Conservation (phyloP, 768 basidiomycete species). For the Brasilioporus rufonigricans region DNA sequence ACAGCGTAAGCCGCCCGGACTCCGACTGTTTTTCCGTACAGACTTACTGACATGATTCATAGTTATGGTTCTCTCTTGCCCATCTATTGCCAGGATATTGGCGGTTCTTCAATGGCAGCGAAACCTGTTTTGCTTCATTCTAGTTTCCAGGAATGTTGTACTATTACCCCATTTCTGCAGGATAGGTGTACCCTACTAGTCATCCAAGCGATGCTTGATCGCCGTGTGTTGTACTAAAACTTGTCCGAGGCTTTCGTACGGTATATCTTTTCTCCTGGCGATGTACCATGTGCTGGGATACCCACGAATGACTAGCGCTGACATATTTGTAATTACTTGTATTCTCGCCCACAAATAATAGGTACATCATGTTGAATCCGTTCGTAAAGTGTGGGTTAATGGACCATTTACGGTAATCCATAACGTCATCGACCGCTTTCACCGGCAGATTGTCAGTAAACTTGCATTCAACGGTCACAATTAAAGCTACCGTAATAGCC, state of each 20-base stretch:
- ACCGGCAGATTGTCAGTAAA: too few species aligned
- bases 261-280: neutral
- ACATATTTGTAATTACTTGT: neutral
- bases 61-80: conserved; percentile 33
- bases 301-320: neutral
- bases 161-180: conserved; percentile 4
- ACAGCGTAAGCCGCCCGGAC: conserved; percentile 24
- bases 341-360: too few species aligned
- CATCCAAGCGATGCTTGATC: neutral
- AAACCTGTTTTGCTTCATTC: conserved; percentile 6
- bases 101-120: conserved; percentile 23
- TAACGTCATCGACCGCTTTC: too few species aligned
- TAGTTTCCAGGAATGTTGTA: conserved; percentile 10
- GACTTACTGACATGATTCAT: neutral
- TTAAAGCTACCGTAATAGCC: too few species aligned
- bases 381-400: too few species aligned
- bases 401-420: too few species aligned
- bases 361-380: too few species aligned
- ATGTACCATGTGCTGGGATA: neutral
- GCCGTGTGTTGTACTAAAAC: conserved; percentile 9
- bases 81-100: conserved; percentile 32
- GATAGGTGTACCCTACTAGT: neutral
- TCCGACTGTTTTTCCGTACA: neutral
- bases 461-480: too few species aligned
- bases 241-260: neutral